A percentile compares a stretch with the other conserved stretches of the same genome.
Conservation (phyloP, 306 rosid genomes). For the peach (Prunus persica) region DNA sequence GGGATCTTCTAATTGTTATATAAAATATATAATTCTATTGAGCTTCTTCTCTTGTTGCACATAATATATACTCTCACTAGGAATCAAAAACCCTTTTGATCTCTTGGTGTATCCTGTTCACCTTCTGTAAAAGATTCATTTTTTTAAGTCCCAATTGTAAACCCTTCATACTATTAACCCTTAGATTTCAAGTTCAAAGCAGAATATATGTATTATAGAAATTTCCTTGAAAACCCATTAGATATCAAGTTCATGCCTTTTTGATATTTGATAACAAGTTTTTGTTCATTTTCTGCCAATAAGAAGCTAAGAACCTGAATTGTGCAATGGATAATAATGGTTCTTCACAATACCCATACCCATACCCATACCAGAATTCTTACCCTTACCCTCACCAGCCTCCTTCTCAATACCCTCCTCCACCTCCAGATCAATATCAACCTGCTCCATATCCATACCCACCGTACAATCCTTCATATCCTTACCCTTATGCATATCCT, state of each 20-base stretch:
- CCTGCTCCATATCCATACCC: slow-evolving; percentile 28
- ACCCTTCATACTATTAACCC: neutral
- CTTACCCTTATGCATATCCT: slow-evolving; percentile 31
- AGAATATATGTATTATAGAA: neutral
- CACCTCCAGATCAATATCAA: slow-evolving; percentile 23
- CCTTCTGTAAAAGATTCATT: neutral
- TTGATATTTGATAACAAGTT: neutral
- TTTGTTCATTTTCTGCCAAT: neutral
- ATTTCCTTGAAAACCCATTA: neutral
- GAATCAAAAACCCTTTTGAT: neutral
- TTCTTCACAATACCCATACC: slow-evolving; percentile 39
- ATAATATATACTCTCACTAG: neutral
- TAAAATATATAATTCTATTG: neutral
- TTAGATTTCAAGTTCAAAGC: neutral
- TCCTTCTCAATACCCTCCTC: slow-evolving; percentile 20
- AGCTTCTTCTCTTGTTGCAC: neutral
- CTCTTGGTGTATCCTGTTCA: neutral
- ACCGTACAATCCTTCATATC: slow-evolving; percentile 10
- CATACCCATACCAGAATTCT: slow-evolving; percentile 25
- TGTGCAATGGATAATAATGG: slow-evolving; percentile 47
- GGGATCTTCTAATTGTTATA: neutral
- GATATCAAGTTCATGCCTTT: neutral
- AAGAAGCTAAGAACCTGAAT: neutral
- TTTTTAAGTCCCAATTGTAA: neutral
- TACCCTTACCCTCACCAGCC: slow-evolving; percentile 25